A percentile compares a stretch with the other conserved stretches of the same genome.
Conservation (phyloP, 1,284 basidiomycete genomes). For the Coriolopsis trogii region DNA sequence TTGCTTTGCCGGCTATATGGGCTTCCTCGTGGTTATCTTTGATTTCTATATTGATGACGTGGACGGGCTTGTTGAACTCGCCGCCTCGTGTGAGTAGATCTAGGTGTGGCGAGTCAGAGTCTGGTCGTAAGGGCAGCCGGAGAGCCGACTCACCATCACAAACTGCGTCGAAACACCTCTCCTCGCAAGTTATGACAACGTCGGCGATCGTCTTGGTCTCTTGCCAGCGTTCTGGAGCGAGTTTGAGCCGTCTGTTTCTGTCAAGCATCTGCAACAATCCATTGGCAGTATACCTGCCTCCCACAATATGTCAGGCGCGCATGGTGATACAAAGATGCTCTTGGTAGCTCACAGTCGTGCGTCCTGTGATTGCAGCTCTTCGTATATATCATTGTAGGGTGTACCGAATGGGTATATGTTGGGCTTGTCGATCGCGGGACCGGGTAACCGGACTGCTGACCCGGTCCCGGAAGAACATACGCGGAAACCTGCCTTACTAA, state of each 20-base stretch:
- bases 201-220: slow-evolving; percentile 88
- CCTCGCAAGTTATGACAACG: slow-evolving; percentile 98
- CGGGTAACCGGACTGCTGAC: slow-evolving; percentile 94
- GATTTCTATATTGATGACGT: slow-evolving; percentile 98
- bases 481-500: slow-evolving; percentile 84
- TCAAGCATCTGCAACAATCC: slow-evolving; percentile 98
- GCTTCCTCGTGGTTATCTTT: slow-evolving; percentile 99
- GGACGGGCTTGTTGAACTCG: slow-evolving; percentile 92
- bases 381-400: slow-evolving; percentile 96
- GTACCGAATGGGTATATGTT: slow-evolving; percentile 98
- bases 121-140: slow-evolving; percentile 7
- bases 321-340: background rate
- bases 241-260: slow-evolving; percentile 91
- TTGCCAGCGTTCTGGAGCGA: slow-evolving; percentile 97
- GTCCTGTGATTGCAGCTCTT: slow-evolving; percentile 91
- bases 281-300: slow-evolving; percentile 87
- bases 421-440: slow-evolving; percentile 95
- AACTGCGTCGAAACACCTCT: slow-evolving; percentile 97
- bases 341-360: slow-evolving; percentile 81
- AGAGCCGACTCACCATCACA: slow-evolving; percentile 84
- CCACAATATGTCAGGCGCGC: slow-evolving; percentile 6
- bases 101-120: slow-evolving; percentile 36
- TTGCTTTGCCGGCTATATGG: slow-evolving; percentile 91
- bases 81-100: slow-evolving; percentile 90
- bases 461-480: slow-evolving; percentile 97